phyloP scores from a whole-genome alignment of 2,329 filamentous ascomycete species.

The Talaromyces sp. region DNA sequence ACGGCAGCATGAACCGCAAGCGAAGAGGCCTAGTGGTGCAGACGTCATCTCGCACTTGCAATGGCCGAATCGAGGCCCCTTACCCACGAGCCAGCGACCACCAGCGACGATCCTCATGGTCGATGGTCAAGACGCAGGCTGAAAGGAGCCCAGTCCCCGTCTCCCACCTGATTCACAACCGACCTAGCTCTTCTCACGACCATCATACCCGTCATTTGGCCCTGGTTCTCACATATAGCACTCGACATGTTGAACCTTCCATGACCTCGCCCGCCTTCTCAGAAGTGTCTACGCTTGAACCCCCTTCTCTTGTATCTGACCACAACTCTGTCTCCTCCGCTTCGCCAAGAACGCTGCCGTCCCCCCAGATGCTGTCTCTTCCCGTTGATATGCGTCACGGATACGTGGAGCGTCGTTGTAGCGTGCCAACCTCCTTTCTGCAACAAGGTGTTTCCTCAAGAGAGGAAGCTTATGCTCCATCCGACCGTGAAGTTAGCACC shows the following conservation, averaged over 20 bases:
- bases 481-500: slow-evolving; percentile 21
- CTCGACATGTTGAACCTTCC: slow-evolving; percentile 48
- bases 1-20: slow-evolving; percentile 82
- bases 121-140: slow-evolving; percentile 15
- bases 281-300: slow-evolving; percentile 58
- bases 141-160: slow-evolving; percentile 4
- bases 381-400: slow-evolving; percentile 42
- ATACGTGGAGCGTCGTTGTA: slow-evolving; percentile 31
- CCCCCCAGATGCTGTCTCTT: slow-evolving; percentile 36
- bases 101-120: slow-evolving; percentile 18
- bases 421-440: slow-evolving; percentile 17
- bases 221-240: slow-evolving; percentile 36
- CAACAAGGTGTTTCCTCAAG: slow-evolving; percentile 16
- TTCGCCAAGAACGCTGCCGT: slow-evolving; percentile 48
- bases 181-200: slow-evolving; percentile 2
- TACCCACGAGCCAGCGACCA: slow-evolving; percentile 24
- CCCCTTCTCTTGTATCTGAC: slow-evolving; percentile 69
- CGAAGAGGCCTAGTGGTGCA: slow-evolving; percentile 46
- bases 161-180: slow-evolving; percentile 11
- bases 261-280: slow-evolving; percentile 63
- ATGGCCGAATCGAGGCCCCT: slow-evolving; percentile 36
- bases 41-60: slow-evolving; percentile 27
- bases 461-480: slow-evolving; percentile 17
- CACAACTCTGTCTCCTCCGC: slow-evolving; percentile 58
- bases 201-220: slow-evolving; percentile 19